A percentile compares a stretch with the other conserved stretches of the same genome.
Conservation (phyloP, 164 flowering plant species). For the Houttuynia cordata region DNA sequence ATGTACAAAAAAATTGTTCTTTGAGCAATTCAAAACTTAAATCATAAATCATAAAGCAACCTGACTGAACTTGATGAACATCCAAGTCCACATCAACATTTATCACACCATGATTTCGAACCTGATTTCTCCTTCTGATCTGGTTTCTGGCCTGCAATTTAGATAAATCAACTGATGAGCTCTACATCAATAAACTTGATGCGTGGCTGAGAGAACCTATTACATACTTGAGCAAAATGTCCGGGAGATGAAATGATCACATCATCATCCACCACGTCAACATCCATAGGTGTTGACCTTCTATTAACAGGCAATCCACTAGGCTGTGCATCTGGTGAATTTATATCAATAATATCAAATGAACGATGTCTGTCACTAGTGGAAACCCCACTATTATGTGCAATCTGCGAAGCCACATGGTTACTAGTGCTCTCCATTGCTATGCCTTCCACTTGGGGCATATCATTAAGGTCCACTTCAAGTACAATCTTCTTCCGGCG, state of each 20-base stretch:
- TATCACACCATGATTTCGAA: neutral
- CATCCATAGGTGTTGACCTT: conserved; percentile 33
- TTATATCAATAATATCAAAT: neutral
- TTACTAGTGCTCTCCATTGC: conserved; percentile 22
- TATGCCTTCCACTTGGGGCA: conserved; percentile 29
- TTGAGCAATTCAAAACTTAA: too few species aligned
- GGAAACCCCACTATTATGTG: conserved; percentile 6
- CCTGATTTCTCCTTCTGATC: conserved; percentile 38
- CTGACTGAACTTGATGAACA: conserved; percentile 7
- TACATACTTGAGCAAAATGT: conserved; percentile 53
- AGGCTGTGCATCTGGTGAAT: neutral
- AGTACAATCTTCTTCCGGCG: conserved; percentile 27
- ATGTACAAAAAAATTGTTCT: too few species aligned
- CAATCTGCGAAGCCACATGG: conserved; percentile 6
- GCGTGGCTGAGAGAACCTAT: neutral
- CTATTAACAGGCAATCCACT: conserved; percentile 2
- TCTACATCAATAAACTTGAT: neutral
- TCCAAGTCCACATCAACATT: conserved; percentile 40
- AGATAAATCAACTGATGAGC: neutral
- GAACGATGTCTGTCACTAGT: conserved; percentile 10
- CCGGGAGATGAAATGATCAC: conserved; percentile 55
- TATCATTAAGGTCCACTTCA: conserved; percentile 40
- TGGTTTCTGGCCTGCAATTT: conserved; percentile 49
- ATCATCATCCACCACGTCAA: conserved; percentile 71
- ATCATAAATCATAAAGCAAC: neutral